Conservation (phyloP, 805 yeast genomes). For the Candida manassasensis region DNA sequence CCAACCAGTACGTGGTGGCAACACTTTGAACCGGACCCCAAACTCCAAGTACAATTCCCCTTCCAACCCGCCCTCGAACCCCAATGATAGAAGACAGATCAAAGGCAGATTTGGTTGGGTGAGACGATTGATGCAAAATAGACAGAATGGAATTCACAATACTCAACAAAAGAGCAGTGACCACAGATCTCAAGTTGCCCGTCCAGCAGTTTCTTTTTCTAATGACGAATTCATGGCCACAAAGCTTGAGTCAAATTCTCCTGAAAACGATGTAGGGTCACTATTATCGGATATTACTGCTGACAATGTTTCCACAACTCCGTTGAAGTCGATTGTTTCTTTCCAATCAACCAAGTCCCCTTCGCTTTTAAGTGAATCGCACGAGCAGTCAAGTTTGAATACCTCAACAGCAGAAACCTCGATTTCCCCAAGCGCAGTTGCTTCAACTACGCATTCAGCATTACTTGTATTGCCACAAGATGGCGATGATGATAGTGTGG, state of each 20-base stretch:
- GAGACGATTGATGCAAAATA: constrained; percentile 32
- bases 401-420: constrained; percentile 51
- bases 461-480: constrained; percentile 13
- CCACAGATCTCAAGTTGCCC: neutral
- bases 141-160: constrained; percentile 9
- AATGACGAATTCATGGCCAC: too few species aligned
- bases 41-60: too few species aligned
- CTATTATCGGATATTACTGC: constrained; percentile 5
- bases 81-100: constrained; percentile 23
- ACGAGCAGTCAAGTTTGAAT: constrained; percentile 28
- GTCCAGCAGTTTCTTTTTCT: too few species aligned
- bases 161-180: constrained; percentile 3
- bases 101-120: constrained; percentile 38
- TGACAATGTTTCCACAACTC: constrained; percentile 45
- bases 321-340: constrained; percentile 43
- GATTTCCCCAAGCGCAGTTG: constrained; percentile 35
- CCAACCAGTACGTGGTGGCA: too few species aligned
- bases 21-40: too few species aligned
- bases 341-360: constrained; percentile 37
- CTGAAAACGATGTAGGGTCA: constrained; percentile 3
- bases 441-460: neutral
- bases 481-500: constrained; percentile 39
- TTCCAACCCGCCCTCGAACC: constrained; percentile 1
- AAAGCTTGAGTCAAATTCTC: too few species aligned
- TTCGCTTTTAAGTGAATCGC: constrained; percentile 29